Conservation (phyloP, 2,329 filamentous ascomycete genomes). For the Pseudocercospora musae region DNA sequence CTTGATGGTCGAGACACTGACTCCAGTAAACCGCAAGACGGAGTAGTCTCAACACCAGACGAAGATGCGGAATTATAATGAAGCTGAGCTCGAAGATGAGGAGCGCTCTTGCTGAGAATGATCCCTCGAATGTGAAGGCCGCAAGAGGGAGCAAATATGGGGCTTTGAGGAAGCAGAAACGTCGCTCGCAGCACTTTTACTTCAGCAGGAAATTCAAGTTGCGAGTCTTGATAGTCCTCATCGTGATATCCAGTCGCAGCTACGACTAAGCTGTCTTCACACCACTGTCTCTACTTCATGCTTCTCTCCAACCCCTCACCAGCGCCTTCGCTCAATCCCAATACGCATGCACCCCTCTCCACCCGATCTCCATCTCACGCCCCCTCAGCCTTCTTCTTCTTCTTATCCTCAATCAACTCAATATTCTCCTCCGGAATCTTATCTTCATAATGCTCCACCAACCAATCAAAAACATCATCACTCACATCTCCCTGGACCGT, state of each 20-base stretch:
- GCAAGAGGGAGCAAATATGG: too few species aligned
- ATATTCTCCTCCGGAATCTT: conserved; percentile 88
- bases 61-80: too few species aligned
- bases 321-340: not conserved
- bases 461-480: conserved; percentile 87
- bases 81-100: too few species aligned
- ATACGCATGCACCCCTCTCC: too few species aligned
- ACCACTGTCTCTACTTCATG: not conserved
- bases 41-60: too few species aligned
- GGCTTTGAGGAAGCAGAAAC: too few species aligned
- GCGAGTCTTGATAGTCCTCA: not conserved
- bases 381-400: conserved; percentile 62
- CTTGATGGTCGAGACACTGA: too few species aligned
- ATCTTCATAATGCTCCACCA: conserved; percentile 82
- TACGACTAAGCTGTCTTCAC: not conserved
- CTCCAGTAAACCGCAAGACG: too few species aligned
- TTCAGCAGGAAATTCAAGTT: not conserved
- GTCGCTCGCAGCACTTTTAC: too few species aligned
- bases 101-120: too few species aligned
- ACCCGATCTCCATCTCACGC: too few species aligned
- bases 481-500: conserved; percentile 96
- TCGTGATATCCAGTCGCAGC: not conserved
- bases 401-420: conserved; percentile 92
- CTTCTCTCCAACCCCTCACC: not conserved
- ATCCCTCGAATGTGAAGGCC: too few species aligned